Evolutionary conservation across 2,329 filamentous ascomycete genomes (phyloP).

Genomic region (Botrytis hyacinthi): DNA sequence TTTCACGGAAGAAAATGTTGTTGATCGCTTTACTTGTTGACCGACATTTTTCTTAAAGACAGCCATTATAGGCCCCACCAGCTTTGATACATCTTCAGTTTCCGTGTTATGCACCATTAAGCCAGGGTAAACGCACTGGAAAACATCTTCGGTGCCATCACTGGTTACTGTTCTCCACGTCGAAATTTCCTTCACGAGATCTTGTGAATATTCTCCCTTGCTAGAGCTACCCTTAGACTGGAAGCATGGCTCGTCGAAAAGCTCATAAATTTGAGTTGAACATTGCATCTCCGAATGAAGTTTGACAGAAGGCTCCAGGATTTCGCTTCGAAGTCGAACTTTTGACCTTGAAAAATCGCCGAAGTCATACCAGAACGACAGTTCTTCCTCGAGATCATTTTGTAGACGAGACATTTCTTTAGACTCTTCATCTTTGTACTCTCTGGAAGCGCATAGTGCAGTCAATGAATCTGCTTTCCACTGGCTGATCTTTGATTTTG

Average conservation of each 20-base stretch:
- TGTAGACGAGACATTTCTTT: neutral
- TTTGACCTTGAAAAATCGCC: neutral
- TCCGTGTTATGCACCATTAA: neutral
- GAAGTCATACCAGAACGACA: neutral
- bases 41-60: neutral
- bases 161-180: conserved; percentile 1
- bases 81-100: neutral
- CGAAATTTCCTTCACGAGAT: neutral
- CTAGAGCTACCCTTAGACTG: neutral
- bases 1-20: neutral
- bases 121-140: neutral
- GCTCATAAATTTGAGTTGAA: neutral
- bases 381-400: neutral
- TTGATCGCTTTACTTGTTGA: neutral
- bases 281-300: conserved; percentile 2
- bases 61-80: neutral
- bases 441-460: neutral
- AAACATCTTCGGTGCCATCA: neutral
- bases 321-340: neutral
- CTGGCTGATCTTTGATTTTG: neutral
- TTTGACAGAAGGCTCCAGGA: neutral
- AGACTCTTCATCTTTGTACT: neutral
- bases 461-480: conserved; percentile 5
- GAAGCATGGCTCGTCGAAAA: neutral
- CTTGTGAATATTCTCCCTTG: neutral